Evolutionary conservation across 495 filamentous ascomycete genomes (phyloP).

Genomic region (Penicillium desertorum): DNA sequence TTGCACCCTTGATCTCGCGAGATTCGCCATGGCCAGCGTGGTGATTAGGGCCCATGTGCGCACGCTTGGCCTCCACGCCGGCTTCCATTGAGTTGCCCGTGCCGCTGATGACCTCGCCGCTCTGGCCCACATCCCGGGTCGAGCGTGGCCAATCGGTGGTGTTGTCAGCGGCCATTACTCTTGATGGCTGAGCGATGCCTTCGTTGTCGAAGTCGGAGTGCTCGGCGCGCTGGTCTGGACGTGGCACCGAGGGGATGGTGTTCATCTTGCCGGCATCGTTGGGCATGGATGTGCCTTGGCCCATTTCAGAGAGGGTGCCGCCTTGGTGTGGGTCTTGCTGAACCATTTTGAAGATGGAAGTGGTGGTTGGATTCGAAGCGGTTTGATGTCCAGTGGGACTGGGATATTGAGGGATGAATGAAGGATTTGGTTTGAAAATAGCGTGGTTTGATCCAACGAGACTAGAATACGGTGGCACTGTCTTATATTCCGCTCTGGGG

Average conservation of each 20-base stretch:
- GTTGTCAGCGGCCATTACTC: slow-evolving; percentile 53
- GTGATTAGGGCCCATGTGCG: slow-evolving; percentile 38
- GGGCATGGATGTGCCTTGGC: slow-evolving; percentile 52
- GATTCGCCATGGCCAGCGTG: slow-evolving; percentile 35
- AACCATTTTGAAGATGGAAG: slow-evolving; percentile 19
- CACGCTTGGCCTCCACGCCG: slow-evolving; percentile 47
- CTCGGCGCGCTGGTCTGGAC: slow-evolving; percentile 49
- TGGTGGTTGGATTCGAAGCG: background rate
- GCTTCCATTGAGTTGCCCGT: slow-evolving; percentile 50
- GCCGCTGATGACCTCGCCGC: slow-evolving; percentile 51
- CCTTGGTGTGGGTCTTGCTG: slow-evolving; percentile 33
- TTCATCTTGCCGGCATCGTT: slow-evolving; percentile 53
- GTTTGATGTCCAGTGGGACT: background rate
- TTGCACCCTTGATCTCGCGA: slow-evolving; percentile 46
- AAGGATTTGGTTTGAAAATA: background rate
- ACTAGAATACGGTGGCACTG: background rate
- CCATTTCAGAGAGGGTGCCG: slow-evolving; percentile 50
- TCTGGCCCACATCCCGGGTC: slow-evolving; percentile 45
- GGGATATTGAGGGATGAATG: background rate
- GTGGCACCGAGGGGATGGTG: slow-evolving; percentile 57
- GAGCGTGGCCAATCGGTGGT: slow-evolving; percentile 51
- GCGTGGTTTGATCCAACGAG: background rate
- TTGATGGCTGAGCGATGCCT: slow-evolving; percentile 33
- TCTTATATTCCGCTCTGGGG: slow-evolving; percentile 7
- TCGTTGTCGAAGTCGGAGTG: slow-evolving; percentile 32